A percentile compares a stretch with the other conserved stretches of the same genome.
Evolutionary conservation across 192 early-diverging fungal genomes (phyloP).

Genomic region (Backusella macrospora): DNA sequence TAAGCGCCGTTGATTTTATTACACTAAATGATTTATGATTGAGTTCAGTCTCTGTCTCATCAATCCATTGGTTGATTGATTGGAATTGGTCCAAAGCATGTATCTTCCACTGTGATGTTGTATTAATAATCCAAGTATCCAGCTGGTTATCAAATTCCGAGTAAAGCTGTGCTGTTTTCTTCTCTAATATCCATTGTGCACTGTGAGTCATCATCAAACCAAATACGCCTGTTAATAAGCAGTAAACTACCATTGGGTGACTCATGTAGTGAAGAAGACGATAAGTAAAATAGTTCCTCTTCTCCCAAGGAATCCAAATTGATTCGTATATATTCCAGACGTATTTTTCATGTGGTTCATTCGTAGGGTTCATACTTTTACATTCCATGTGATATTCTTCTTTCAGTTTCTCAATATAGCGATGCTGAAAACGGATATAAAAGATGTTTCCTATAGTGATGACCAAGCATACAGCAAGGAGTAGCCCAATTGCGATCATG

Average conservation of each 20-base stretch:
- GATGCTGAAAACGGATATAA: background rate
- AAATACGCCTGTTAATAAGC: background rate
- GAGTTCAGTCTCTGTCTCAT: constrained; percentile 12
- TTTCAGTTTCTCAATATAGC: background rate
- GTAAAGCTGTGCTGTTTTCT: background rate
- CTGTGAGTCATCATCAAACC: background rate
- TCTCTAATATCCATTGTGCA: background rate
- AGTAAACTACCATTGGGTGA: constrained; percentile 15
- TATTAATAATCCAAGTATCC: background rate
- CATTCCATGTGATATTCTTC: background rate
- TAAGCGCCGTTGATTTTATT: constrained; percentile 17
- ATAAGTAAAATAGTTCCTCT: background rate
- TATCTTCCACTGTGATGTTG: background rate
- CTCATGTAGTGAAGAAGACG: background rate
- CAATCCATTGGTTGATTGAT: constrained; percentile 30
- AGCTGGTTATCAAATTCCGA: background rate
- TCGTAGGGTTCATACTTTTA: background rate
- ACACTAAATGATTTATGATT: constrained; percentile 32
- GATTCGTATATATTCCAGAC: background rate
- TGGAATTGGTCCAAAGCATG: background rate
- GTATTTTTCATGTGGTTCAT: background rate
- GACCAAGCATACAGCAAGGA: background rate
- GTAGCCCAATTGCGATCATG: background rate
- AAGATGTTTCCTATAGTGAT: background rate
- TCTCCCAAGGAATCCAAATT: background rate